Base-by-base conservation (phyloP, 345 rosid species). In the Dimocarpus longan region DNA sequence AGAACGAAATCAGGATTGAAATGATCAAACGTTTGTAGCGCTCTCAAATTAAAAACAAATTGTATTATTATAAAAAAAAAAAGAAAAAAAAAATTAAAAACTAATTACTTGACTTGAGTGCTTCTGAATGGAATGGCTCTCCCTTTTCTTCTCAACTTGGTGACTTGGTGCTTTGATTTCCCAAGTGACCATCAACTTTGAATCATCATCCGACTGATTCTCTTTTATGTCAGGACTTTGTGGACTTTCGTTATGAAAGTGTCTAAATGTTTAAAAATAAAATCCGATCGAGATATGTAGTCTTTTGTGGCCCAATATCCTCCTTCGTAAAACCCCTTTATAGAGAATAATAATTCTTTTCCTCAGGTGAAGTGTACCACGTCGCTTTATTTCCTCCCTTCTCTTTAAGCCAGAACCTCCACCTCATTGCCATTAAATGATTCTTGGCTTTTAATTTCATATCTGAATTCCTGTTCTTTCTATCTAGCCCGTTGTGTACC, bases 101-200 rank as follows among this genome's bases (percentile, higher is more conserved):
- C 10, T 32, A 56, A 77, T 84, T 69, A 71, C 81, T 32, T n/a
- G 63, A 63, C 52, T 74, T 26, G 75, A 74, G 44, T 60, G 52
- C 66, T 66, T 56, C 60, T 4, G 78, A 79, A 70, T 24, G 74
- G 64, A 42, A 73, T 15, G 21, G 21, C 57, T 67, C 66, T 59
- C 19, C 12, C 50, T 73, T 28, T 69, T 74, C 24, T 64, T 62
- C 66, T 66, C 79, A 32, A 2, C 37, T 32, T 32, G 2, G 37
- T 32, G 37, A 32, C 2, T 32, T 3, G 4, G 37, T 32, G 37
- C 37, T 32, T 32, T 32, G 37, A 32, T 32, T 32, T 32, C 37
- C 37, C 37, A 1, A 32, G 37, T 32, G 37, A 32, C 37, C 4
- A 32, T 32, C 37, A 32, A 32, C 37, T 32, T 32, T 32, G 37